phyloP scores from a whole-genome alignment of 305 asterid species.

The Fraxinus xanthoxyloides region DNA sequence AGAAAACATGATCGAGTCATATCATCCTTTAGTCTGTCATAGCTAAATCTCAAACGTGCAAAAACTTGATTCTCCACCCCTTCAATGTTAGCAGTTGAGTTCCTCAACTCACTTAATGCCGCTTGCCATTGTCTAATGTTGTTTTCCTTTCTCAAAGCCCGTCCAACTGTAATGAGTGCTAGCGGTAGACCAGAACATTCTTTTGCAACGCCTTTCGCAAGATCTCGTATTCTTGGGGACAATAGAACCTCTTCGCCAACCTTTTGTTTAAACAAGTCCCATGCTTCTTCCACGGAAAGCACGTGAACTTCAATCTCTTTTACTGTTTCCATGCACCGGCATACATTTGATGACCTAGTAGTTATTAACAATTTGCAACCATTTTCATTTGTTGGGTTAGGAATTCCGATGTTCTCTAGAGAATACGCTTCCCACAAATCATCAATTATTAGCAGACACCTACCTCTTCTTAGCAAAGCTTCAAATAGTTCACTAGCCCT shows the following conservation, averaged over 20 bases:
- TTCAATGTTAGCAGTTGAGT: conserved; percentile 22
- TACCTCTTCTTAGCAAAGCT: conserved; percentile 23
- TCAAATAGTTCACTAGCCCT: conserved; percentile 17
- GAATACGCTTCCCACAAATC: conserved; percentile 40
- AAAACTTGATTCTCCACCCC: conserved; percentile 30
- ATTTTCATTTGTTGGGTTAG: background rate
- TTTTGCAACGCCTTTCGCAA: conserved; percentile 25
- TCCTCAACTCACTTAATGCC: conserved; percentile 26
- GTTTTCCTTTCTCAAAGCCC: conserved; percentile 31
- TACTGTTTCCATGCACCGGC: conserved; percentile 26
- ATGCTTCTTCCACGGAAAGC: conserved; percentile 29
- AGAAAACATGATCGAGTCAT: conserved; percentile 29
- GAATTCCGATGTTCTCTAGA: conserved; percentile 25
- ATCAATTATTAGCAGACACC: conserved; percentile 30
- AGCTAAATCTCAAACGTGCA: conserved; percentile 35
- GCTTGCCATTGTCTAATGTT: conserved; percentile 21
- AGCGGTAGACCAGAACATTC: conserved; percentile 42
- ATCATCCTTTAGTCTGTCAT: conserved; percentile 27
- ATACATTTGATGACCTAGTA: conserved; percentile 21
- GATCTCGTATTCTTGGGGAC: conserved; percentile 15
- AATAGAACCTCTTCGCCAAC: conserved; percentile 20
- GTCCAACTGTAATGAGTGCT: conserved; percentile 33
- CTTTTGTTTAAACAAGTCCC: conserved; percentile 32
- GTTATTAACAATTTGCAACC: conserved; percentile 22
- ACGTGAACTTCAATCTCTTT: conserved; percentile 22